phyloP scores from a whole-genome alignment of 345 rosid genomes.

The Heritiera fomes region DNA sequence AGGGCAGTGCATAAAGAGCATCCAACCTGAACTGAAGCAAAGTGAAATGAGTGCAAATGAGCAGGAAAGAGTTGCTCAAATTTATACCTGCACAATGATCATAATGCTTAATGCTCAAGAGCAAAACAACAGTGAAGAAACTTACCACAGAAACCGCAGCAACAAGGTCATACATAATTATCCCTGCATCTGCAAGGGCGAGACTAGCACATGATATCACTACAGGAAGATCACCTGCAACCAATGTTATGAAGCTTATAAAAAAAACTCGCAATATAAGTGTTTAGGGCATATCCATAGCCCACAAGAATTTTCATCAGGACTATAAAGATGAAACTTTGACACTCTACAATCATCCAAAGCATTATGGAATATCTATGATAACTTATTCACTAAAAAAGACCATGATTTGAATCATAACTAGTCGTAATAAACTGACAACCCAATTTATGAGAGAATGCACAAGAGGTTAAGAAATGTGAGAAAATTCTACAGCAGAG shows the following conservation, averaged over 20 bases:
- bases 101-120: not conserved
- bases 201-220: constrained; percentile 93
- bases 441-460: not conserved
- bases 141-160: constrained; percentile 92
- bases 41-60: not conserved
- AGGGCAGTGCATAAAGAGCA: not conserved
- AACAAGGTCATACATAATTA: constrained; percentile 93
- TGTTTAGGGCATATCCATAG: not conserved
- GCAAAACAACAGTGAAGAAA: not conserved
- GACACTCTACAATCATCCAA: not conserved
- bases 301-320: not conserved
- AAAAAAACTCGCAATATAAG: constrained; percentile 3
- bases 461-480: not conserved
- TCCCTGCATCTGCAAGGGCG: constrained; percentile 95
- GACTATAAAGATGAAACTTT: not conserved
- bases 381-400: not conserved
- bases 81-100: not conserved
- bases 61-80: not conserved
- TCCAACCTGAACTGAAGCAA: not conserved
- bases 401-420: not conserved
- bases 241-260: constrained; percentile 9
- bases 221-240: constrained; percentile 88
- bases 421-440: not conserved
- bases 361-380: not conserved
- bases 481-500: not conserved